Evolutionary conservation across 179 eudicot species (phyloP).

Genomic region (Beta lomatogona): DNA sequence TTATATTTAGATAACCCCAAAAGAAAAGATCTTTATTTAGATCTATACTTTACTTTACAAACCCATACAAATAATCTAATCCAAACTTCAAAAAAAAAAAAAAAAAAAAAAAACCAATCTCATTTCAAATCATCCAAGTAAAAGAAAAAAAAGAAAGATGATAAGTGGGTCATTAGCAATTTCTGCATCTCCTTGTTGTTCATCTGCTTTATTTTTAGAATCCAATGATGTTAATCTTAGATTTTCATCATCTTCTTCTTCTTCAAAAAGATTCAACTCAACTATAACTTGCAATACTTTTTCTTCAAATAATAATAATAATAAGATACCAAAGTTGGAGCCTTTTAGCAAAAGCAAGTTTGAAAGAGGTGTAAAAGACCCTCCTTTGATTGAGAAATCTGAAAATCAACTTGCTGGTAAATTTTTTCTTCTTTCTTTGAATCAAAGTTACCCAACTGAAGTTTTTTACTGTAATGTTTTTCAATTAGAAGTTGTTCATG

Average conservation of each 20-base stretch:
- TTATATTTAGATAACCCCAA: no score
- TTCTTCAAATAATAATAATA: constrained; percentile 36
- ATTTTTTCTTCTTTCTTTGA: background rate
- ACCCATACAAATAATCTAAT: background rate
- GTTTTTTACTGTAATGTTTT: background rate
- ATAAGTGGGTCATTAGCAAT: constrained; percentile 7
- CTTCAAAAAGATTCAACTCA: constrained; percentile 13
- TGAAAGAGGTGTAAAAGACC: constrained; percentile 59
- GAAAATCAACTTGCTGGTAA: constrained; percentile 67
- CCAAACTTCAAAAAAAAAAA: no score
- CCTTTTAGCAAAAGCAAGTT: constrained; percentile 73
- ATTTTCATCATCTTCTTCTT: background rate
- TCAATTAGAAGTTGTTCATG: background rate
- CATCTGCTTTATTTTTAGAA: constrained; percentile 14
- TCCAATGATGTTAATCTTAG: background rate
- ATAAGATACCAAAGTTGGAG: constrained; percentile 64
- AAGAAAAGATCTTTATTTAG: background rate
- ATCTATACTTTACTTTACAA: background rate
- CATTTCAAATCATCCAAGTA: background rate
- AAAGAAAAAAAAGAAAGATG: constrained; percentile 1
- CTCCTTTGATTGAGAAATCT: constrained; percentile 74
- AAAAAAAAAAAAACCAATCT: background rate
- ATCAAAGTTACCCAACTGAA: background rate
- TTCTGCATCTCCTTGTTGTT: constrained; percentile 12
- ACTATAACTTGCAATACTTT: constrained; percentile 36